Percentiles rank a stretch among this genome's conserved stretches.
phyloP scores from a whole-genome alignment of 1,139 yeast species.

The Lodderomyces metapsilosis region DNA sequence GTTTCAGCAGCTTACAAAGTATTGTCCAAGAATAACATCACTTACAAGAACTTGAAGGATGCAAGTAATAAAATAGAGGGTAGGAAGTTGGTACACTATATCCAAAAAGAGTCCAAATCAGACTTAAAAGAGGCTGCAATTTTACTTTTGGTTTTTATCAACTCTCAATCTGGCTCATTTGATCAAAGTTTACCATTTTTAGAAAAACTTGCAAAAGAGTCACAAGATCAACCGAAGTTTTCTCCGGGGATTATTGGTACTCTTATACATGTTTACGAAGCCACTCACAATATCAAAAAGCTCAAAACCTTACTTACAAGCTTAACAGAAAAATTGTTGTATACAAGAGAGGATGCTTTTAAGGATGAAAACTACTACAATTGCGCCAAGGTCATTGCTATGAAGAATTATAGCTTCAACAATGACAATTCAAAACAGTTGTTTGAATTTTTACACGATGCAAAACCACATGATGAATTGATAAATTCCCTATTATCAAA shows the following conservation, averaged over 20 bases:
- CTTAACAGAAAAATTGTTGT: constrained; percentile 22
- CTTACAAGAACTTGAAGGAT: constrained; percentile 26
- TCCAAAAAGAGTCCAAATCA: constrained; percentile 12
- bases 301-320: constrained; percentile 25
- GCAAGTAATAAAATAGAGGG: constrained; percentile 16
- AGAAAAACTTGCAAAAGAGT: constrained; percentile 28
- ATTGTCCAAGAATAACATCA: constrained; percentile 28
- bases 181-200: constrained; percentile 47
- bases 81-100: constrained; percentile 29
- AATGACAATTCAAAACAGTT: constrained; percentile 28
- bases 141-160: constrained; percentile 47
- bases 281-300: constrained; percentile 22
- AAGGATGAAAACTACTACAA: constrained; percentile 26
- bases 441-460: constrained; percentile 28
- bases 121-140: constrained; percentile 25
- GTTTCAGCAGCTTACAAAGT: constrained; percentile 32
- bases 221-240: constrained; percentile 13
- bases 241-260: constrained; percentile 47
- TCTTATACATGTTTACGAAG: constrained; percentile 48
- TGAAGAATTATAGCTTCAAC: constrained; percentile 37
- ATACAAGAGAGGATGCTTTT: constrained; percentile 19
- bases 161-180: constrained; percentile 34
- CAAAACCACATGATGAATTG: constrained; percentile 31
- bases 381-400: constrained; percentile 48
- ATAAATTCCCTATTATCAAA: constrained; percentile 30